These are phyloP conservation scores for Pneumocystis canis DNA, from an alignment of 1,139 yeast species.

Conservation along the genomic window DNA sequence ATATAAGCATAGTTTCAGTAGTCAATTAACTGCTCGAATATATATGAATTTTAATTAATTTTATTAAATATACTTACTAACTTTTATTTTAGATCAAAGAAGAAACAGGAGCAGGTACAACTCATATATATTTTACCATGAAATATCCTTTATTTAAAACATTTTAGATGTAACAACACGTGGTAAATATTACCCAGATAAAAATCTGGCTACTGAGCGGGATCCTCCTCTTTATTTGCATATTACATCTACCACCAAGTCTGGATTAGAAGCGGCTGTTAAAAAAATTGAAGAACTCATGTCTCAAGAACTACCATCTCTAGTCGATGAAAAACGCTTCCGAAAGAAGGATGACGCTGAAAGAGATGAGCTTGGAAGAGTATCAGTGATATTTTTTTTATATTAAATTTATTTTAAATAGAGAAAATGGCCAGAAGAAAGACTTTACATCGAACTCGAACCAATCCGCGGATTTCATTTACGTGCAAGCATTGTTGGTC, in stretches of 20 bases:
- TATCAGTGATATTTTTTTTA: not conserved
- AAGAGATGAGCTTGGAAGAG: conserved; percentile 11
- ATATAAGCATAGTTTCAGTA: not conserved
- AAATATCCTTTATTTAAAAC: not conserved
- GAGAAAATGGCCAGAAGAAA: conserved; percentile 20
- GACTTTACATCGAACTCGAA: conserved; percentile 20
- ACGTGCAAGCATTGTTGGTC: conserved; percentile 26
- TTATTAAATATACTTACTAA: not conserved
- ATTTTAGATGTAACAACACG: conserved; percentile 23
- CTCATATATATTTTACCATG: not conserved
- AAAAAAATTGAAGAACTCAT: conserved; percentile 23
- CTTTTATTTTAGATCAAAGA: conserved; percentile 7
- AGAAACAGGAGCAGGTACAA: conserved; percentile 14
- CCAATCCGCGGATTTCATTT: conserved; percentile 21
- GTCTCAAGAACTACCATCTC: conserved; percentile 23
- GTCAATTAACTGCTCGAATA: not conserved
- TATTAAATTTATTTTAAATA: conserved; percentile 8
- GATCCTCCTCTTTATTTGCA: conserved; percentile 26
- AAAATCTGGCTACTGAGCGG: conserved; percentile 23
- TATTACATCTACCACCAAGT: conserved; percentile 22
- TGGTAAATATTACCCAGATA: conserved; percentile 29
- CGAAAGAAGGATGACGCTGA: conserved; percentile 15
- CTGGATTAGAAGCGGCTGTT: conserved; percentile 23
- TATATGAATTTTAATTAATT: not conserved
- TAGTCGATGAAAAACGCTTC: conserved; percentile 24